phyloP scores from a whole-genome alignment of 331 rosid genomes.

The Pyrus hybrid region DNA sequence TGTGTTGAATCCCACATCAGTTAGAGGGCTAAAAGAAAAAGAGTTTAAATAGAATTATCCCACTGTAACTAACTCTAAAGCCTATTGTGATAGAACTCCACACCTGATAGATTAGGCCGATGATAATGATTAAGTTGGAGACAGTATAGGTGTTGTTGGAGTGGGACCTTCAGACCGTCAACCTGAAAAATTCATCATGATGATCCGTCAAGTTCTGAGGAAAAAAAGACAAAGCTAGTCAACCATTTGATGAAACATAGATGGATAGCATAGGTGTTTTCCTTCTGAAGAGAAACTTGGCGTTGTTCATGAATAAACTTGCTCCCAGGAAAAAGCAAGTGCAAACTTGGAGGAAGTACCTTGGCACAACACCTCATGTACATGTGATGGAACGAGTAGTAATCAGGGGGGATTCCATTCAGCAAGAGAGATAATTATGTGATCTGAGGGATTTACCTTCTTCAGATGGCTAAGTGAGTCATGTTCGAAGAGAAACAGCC shows the following conservation, averaged over 20 bases:
- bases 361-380: not conserved
- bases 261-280: not conserved
- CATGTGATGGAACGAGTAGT: not conserved
- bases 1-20: no score
- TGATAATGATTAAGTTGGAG: no score
- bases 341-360: slow-evolving; percentile 6
- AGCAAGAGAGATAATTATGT: slow-evolving; percentile 8
- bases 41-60: no score
- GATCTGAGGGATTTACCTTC: slow-evolving; percentile 8
- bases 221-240: slow-evolving; percentile 4
- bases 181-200: not conserved
- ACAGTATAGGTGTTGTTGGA: no score
- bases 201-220: not conserved
- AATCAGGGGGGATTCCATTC: not conserved
- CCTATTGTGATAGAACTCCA: no score
- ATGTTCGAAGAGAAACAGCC: slow-evolving; percentile 27
- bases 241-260: not conserved
- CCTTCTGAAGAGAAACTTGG: slow-evolving; percentile 3
- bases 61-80: no score
- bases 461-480: slow-evolving; percentile 10
- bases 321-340: slow-evolving; percentile 9
- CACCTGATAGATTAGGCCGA: no score
- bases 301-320: not conserved
- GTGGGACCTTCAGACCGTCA: no score
- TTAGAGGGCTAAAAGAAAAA: no score